Conservation (phyloP, 306 rosid species). For the Dalbergia cochinchinensis region DNA sequence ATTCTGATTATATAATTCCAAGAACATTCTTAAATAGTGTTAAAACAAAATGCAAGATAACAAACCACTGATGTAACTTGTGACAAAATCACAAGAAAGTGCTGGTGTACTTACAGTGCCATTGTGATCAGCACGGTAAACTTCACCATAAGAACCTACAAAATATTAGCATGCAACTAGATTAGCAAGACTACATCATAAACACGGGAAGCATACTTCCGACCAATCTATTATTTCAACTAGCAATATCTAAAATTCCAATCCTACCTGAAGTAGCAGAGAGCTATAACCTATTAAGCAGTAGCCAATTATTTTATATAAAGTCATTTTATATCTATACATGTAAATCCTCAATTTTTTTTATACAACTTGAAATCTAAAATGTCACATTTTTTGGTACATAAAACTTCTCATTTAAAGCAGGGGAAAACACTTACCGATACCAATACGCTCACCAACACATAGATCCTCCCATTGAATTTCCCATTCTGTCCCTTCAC, state of each 20-base stretch:
- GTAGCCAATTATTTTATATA: constrained; percentile 22
- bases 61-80: constrained; percentile 24
- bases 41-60: constrained; percentile 22
- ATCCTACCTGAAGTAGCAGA: constrained; percentile 6
- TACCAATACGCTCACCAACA: constrained; percentile 99
- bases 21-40: constrained; percentile 5
- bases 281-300: constrained; percentile 12
- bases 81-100: constrained; percentile 9
- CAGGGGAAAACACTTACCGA: constrained; percentile 71
- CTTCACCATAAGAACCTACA: constrained; percentile 86
- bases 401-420: constrained; percentile 16
- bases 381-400: not conserved
- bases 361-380: constrained; percentile 10
- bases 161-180: constrained; percentile 34
- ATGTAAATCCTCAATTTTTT: constrained; percentile 25
- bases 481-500: constrained; percentile 92
- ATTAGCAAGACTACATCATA: constrained; percentile 36
- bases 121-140: constrained; percentile 87
- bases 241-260: constrained; percentile 30
- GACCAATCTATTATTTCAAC: constrained; percentile 18
- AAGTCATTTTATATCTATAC: not conserved
- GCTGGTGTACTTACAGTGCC: constrained; percentile 87
- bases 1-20: constrained; percentile 22
- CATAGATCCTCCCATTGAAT: constrained; percentile 96
- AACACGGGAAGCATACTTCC: constrained; percentile 5